Evolutionary conservation across 1,139 yeast species (phyloP), one percentile per base, ranked within the genome.

Genomic region (Debaryomyces udenii): DNA sequence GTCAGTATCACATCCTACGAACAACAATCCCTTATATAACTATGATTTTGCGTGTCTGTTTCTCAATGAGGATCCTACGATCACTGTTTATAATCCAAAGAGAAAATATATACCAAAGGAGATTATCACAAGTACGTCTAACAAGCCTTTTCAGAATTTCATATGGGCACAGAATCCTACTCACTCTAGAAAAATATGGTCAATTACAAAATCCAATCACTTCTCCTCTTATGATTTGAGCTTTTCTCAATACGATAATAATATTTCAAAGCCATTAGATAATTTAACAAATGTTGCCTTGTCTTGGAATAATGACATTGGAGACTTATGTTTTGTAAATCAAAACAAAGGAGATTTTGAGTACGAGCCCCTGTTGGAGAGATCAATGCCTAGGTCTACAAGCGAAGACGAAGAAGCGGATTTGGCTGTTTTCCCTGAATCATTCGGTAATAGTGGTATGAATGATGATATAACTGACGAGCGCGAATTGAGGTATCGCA

Each of bases 11-110:
- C 44, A 53, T 30, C 43, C 42, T 14, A 18, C 31, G 10, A 43
- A 16, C 20, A 35, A 28, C 17, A 51, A 53, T 38, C 50, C 68
- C 1, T 54, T 68, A 39, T 63, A 62, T 52, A 68, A 66, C 49
- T 81, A 89, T 23, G 83, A 86, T 49, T 73, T 90, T 51, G 96
- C 96, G 0, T 78, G 87, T 38, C 84, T 86, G 58, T 86, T 84
- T 44, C 68, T 87, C 51, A 85, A 84, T 43, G 91, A 86, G 52
- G 96, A 88, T 54, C 78, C 88, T 9, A 76, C 82, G 14, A 75
- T 89, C 5, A 81, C 86, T 31, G 74, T 89, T 2, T 93, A 89
- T 78, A 82, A 83, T 39, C 68, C 91, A 37, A 74, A 76, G 33
- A 69, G 97, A 45, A 87, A 83, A 50, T 84, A 77, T 56, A 78